phyloP scores from a whole-genome alignment of 2,329 filamentous ascomycete species.

The Salinomyces thailandicus region DNA sequence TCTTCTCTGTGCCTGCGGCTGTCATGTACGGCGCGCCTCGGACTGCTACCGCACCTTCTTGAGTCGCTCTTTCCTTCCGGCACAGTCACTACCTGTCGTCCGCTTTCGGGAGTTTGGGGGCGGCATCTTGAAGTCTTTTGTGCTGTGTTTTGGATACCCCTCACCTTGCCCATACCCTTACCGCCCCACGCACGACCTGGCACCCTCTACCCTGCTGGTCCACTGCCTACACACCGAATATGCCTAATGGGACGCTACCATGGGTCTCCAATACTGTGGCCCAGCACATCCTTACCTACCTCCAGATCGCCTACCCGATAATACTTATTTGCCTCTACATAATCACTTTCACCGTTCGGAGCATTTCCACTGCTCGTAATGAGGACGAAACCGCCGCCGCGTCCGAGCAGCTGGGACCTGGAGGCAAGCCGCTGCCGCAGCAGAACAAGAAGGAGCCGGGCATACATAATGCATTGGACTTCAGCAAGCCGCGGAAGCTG shows the following conservation, averaged over 20 bases:
- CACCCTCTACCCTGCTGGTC: too few relatives aligned
- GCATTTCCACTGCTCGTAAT: conserved; percentile 44
- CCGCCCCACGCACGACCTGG: too few relatives aligned
- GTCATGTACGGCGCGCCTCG: too few relatives aligned
- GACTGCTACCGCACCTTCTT: too few relatives aligned
- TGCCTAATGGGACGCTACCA: conserved; percentile 6
- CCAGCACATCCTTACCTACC: conserved; percentile 34
- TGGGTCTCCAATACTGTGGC: conserved; percentile 32
- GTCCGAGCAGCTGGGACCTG: conserved; percentile 57
- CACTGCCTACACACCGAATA: too few relatives aligned
- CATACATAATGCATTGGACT: conserved; percentile 41
- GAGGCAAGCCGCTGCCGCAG: conserved; percentile 75
- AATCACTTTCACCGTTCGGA: conserved; percentile 49
- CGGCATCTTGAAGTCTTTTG: too few relatives aligned
- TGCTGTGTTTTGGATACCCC: too few relatives aligned
- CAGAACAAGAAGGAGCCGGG: conserved; percentile 39
- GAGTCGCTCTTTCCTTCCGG: too few relatives aligned
- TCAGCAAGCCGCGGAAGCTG: conserved; percentile 56
- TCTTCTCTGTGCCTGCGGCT: too few relatives aligned
- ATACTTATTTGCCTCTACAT: conserved; percentile 55
- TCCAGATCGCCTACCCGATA: conserved; percentile 52
- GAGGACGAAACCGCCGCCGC: conserved; percentile 30
- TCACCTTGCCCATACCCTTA: too few relatives aligned
- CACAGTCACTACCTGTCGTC: too few relatives aligned
- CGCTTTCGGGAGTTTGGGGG: too few relatives aligned